These are phyloP conservation scores for Eugenia klotzschiana DNA, from an alignment of 441 rosid species.

Conservation along the genomic window DNA sequence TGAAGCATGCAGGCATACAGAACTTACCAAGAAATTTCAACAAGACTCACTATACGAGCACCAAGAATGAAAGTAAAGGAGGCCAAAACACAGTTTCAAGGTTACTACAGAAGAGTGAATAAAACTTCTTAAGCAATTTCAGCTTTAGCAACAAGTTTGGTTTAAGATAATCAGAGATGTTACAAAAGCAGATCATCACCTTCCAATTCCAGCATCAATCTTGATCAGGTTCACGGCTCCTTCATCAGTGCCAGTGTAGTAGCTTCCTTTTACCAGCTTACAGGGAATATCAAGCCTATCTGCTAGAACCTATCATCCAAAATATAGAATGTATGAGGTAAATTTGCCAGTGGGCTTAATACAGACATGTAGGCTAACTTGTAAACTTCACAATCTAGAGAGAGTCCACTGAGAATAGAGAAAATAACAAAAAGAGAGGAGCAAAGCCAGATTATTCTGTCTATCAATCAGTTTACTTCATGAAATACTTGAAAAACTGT, in stretches of 20 bases:
- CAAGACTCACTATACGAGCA: background rate
- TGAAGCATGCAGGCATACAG: background rate
- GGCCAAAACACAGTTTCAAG: background rate
- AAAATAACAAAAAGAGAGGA: background rate
- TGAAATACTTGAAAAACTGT: background rate
- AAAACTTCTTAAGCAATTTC: background rate
- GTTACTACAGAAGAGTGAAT: background rate
- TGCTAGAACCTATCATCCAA: slow-evolving; percentile 63
- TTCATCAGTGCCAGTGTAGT: slow-evolving; percentile 95
- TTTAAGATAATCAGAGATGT: background rate
- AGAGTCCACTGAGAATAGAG: background rate
- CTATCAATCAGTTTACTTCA: background rate
- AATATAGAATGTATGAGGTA: slow-evolving; percentile 6
- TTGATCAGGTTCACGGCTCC: slow-evolving; percentile 87
- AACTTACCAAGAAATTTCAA: background rate
- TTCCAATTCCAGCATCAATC: slow-evolving; percentile 36
- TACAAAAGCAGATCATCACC: slow-evolving; percentile 25
- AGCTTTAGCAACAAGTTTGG: background rate
- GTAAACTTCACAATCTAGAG: background rate
- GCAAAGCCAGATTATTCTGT: background rate
- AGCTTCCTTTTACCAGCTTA: slow-evolving; percentile 91
- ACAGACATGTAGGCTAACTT: background rate
- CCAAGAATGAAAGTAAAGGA: background rate
- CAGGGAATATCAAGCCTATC: slow-evolving; percentile 85
- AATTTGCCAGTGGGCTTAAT: background rate